A percentile compares a stretch with the other conserved stretches of the same genome.
phyloP scores from a whole-genome alignment of 2,329 filamentous ascomycete genomes.

The Myotisia sp. region DNA sequence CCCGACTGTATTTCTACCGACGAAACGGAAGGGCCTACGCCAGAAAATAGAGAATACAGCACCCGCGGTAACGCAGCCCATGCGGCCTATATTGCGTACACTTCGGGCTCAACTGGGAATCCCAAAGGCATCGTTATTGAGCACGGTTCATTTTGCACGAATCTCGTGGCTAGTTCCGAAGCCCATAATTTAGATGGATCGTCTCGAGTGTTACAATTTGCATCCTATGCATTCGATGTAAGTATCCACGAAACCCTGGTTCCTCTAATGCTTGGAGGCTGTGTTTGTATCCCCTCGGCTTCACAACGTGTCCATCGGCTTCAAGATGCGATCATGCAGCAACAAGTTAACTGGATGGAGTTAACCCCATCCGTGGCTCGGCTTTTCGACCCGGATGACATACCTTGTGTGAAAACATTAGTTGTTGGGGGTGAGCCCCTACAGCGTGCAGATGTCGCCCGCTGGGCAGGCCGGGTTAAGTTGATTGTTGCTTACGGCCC shows the following conservation, averaged over 20 bases:
- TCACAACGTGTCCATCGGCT: slow-evolving; percentile 31
- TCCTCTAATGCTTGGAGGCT: slow-evolving; percentile 28
- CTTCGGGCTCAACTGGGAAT: slow-evolving; percentile 36
- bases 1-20: background rate
- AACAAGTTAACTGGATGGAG: slow-evolving; percentile 36
- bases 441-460: slow-evolving; percentile 19
- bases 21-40: background rate
- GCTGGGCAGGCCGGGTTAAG: slow-evolving; percentile 16
- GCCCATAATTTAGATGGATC: slow-evolving; percentile 32
- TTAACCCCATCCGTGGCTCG: slow-evolving; percentile 32
- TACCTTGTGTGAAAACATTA: slow-evolving; percentile 19
- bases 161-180: slow-evolving; percentile 33
- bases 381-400: slow-evolving; percentile 19
- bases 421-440: slow-evolving; percentile 28
- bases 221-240: slow-evolving; percentile 33
- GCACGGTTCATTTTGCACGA: slow-evolving; percentile 40
- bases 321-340: slow-evolving; percentile 18
- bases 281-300: slow-evolving; percentile 33
- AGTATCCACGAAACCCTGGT: slow-evolving; percentile 25
- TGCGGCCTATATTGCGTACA: slow-evolving; percentile 42
- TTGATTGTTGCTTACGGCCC: slow-evolving; percentile 13
- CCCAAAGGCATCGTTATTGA: slow-evolving; percentile 45
- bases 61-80: background rate
- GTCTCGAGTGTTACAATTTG: slow-evolving; percentile 27
- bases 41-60: background rate